Base-by-base conservation (phyloP, 2,329 filamentous ascomycete species). In the Monilinia fructigena region DNA sequence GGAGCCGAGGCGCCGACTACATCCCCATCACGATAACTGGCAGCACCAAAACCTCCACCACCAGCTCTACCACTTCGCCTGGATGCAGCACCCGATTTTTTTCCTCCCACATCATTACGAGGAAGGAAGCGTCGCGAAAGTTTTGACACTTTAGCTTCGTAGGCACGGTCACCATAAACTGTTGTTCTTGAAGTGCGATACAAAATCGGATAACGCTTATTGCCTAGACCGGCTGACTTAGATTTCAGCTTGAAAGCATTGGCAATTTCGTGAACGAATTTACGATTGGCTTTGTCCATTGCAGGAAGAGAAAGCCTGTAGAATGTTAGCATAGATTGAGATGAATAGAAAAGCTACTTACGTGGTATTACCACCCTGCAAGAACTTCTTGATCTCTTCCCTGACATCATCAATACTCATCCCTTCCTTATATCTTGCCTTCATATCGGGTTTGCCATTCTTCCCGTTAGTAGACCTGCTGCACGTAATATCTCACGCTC, bases 1-100 rank as follows among this genome's bases (percentile, higher is more conserved):
- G 93, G 91, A 1, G 94, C 93, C 58, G 87, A 86, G 1, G 86
- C 92, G 58, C 94, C 95, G 2, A 98, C 93, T 38, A 96, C 81
- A 71, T 98, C 93, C 23, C 95, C 95, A 73, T 98, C 91, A 68
- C 85, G 85, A 71, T 95, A 92, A 1, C 82, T 83, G 16, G 84
- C 83, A 12, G 81, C 83, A 4, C 76, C 73, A 65, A 75, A 71
- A 66, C 77, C 74, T 56, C 70, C 64, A 61, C 75, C 74, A 53
- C 70, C 67, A 56, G 40, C 42, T 73, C 76, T 72, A 71, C 75
- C 76, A 69, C 82, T 65, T 23, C 63, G 55, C 71, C 77, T 68
- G 61, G 72, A 63, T 35, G 69, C 71, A 14, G 72, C 74, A 48
- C 67, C 69, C 20, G 68, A 60, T 69, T 73, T 74, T 69, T 74